Percentiles rank a stretch among this genome's conserved stretches.
These are phyloP conservation scores for Firmiana major DNA, from an alignment of 345 rosid species.

Conservation along the genomic window DNA sequence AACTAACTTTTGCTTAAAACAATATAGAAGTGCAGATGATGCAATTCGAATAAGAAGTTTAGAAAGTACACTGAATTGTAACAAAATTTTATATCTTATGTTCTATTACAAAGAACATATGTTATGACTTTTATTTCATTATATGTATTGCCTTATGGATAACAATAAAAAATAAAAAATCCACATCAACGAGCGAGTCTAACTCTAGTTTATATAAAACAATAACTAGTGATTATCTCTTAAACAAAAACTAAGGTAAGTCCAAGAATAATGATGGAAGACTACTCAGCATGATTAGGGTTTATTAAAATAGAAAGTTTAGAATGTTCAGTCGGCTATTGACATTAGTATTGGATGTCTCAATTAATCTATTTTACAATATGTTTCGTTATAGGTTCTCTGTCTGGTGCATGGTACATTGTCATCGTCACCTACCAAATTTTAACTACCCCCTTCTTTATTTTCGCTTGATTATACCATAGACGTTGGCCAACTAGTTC, in stretches of 20 bases:
- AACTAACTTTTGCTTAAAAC: too few species aligned
- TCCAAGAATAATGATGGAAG: neutral
- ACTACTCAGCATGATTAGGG: neutral
- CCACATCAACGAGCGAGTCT: too few species aligned
- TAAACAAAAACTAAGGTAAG: neutral
- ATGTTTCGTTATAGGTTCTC: neutral
- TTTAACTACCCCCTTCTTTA: neutral
- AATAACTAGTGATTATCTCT: neutral
- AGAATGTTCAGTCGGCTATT: neutral
- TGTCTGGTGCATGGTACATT: neutral
- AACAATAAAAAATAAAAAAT: too few species aligned
- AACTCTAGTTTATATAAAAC: too few species aligned
- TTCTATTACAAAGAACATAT: too few species aligned
- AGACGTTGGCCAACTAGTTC: neutral
- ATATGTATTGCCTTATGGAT: too few species aligned
- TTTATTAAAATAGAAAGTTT: neutral
- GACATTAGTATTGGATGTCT: neutral
- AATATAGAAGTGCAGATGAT: too few species aligned
- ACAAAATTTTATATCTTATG: too few species aligned
- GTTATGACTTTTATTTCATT: too few species aligned
- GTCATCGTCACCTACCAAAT: neutral
- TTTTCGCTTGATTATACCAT: neutral
- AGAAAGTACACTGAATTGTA: too few species aligned
- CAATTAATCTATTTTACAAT: neutral
- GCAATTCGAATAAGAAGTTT: too few species aligned